Evolutionary conservation across 495 filamentous ascomycete species (phyloP).

Genomic region (Evansstolkia leycettana): DNA sequence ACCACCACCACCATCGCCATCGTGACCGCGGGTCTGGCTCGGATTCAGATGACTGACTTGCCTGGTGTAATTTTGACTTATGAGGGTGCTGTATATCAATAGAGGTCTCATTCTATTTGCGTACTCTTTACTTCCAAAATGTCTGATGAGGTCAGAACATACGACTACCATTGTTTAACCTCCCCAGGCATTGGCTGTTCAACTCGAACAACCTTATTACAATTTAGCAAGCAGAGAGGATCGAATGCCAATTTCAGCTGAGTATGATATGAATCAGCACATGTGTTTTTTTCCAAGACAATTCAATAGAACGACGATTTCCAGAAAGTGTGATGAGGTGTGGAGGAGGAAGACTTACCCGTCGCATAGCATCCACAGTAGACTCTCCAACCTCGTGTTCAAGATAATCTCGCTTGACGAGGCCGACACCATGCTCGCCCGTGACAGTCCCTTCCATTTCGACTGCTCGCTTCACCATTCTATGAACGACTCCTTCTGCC

Average conservation of each 20-base stretch:
- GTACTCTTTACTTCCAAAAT: too few relatives aligned
- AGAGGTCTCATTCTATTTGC: too few relatives aligned
- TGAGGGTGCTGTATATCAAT: too few relatives aligned
- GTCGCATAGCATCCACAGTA: constrained; percentile 52
- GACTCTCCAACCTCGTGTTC: constrained; percentile 40
- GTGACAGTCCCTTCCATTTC: constrained; percentile 47
- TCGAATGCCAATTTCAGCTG: constrained; percentile 56
- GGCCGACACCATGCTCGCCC: constrained; percentile 44
- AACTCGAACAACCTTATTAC: constrained; percentile 50
- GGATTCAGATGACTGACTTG: constrained; percentile 8
- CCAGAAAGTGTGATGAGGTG: not conserved
- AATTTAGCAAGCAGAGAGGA: constrained; percentile 53
- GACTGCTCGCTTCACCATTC: constrained; percentile 42
- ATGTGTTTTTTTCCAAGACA: too few relatives aligned
- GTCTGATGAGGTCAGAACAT: too few relatives aligned
- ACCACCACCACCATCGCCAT: constrained; percentile 28
- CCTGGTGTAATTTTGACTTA: too few relatives aligned
- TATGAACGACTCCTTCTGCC: constrained; percentile 32
- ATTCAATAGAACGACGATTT: not conserved
- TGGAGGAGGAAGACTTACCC: constrained; percentile 27
- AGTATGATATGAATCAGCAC: not conserved
- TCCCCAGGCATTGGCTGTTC: constrained; percentile 27
- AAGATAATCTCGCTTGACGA: constrained; percentile 43
- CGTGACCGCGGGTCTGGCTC: constrained; percentile 11
- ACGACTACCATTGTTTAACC: constrained; percentile 26